These are phyloP conservation scores for Agaricus subrufescens DNA, from an alignment of 768 basidiomycete species.

Conservation along the genomic window DNA sequence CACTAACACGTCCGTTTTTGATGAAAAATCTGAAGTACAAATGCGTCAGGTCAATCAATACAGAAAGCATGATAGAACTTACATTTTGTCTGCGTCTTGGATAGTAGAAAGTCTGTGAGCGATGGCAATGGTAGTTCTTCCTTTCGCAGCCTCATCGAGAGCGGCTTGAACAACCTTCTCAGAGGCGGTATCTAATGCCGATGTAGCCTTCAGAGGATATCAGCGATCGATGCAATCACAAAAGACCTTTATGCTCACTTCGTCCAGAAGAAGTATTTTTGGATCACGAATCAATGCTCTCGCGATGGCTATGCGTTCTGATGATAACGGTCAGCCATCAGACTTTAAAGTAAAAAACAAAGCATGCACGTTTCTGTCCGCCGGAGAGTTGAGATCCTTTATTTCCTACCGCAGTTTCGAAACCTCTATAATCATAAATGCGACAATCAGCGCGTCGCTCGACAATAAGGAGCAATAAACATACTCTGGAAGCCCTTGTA, in stretches of 20 bases:
- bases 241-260: slow-evolving; percentile 21
- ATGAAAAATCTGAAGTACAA: slow-evolving; percentile 58
- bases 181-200: slow-evolving; percentile 75
- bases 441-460: slow-evolving; percentile 1
- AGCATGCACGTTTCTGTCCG: slow-evolving; percentile 62
- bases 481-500: slow-evolving; percentile 68
- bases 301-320: slow-evolving; percentile 66
- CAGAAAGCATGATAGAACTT: slow-evolving; percentile 5
- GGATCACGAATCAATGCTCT: slow-evolving; percentile 79
- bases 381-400: slow-evolving; percentile 80
- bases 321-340: not conserved
- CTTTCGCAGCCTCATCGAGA: slow-evolving; percentile 79
- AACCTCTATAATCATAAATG: slow-evolving; percentile 39
- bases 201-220: slow-evolving; percentile 45
- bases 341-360: not conserved
- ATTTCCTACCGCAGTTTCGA: slow-evolving; percentile 79
- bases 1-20: slow-evolving; percentile 70
- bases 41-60: not conserved
- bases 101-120: slow-evolving; percentile 86
- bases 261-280: slow-evolving; percentile 73
- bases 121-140: slow-evolving; percentile 85
- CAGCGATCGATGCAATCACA: not conserved
- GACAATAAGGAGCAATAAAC: slow-evolving; percentile 14
- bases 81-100: slow-evolving; percentile 84
- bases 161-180: slow-evolving; percentile 89